Conservation (phyloP, 371 early-diverging fungal species). For the Capillidium heterosporum region DNA sequence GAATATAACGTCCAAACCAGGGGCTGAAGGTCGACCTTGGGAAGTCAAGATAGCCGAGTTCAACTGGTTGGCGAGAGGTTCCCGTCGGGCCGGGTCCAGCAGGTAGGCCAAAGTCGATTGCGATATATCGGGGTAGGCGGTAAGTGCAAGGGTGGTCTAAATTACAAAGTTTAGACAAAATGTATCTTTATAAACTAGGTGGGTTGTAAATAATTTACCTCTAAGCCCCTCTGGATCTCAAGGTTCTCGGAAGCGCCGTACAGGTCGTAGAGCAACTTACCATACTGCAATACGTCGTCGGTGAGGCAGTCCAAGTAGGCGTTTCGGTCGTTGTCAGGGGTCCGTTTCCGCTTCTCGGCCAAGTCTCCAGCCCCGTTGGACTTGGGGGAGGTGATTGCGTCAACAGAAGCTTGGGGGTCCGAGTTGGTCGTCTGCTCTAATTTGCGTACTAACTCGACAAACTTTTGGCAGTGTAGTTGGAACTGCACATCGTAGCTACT, state of each 20-base stretch:
- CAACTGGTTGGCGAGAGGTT: conserved; percentile 42
- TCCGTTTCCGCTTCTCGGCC: neutral
- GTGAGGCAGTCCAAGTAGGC: conserved; percentile 8
- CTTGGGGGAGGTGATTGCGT: neutral
- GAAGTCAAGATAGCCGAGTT: conserved; percentile 49
- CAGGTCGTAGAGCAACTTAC: conserved; percentile 43
- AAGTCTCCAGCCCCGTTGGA: conserved; percentile 7
- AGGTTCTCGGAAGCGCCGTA: conserved; percentile 33
- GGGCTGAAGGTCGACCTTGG: conserved; percentile 20
- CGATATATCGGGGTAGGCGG: conserved; percentile 51
- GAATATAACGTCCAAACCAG: conserved; percentile 18
- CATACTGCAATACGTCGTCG: conserved; percentile 38
- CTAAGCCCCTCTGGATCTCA: conserved; percentile 19
- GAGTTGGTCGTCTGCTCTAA: conserved; percentile 14
- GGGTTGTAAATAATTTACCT: conserved; percentile 9
- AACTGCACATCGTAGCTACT: conserved; percentile 39
- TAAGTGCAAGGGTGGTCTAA: conserved; percentile 46
- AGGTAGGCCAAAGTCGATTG: conserved; percentile 29
- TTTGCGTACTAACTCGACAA: conserved; percentile 44
- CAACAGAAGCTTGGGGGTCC: conserved; percentile 5
- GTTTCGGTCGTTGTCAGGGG: neutral
- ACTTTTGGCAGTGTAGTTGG: conserved; percentile 58
- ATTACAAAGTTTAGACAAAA: neutral
- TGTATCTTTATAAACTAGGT: neutral
- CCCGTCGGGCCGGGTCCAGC: conserved; percentile 23